These are phyloP conservation scores for Globisporangium nunn DNA, from an alignment of 352 stramenopile genomes.

Conservation along the genomic window DNA sequence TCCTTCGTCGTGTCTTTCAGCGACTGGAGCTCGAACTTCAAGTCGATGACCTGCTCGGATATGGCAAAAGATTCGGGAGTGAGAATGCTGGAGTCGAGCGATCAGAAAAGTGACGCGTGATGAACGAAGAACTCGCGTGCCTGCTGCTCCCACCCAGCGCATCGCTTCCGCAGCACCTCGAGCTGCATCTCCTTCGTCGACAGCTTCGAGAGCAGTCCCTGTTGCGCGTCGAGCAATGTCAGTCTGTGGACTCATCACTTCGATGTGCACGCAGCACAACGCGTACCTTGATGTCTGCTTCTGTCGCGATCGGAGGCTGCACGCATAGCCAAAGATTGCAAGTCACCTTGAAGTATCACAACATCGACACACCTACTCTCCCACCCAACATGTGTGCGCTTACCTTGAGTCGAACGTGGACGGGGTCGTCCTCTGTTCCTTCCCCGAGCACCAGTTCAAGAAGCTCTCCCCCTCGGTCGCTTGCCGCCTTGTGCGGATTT, in stretches of 20 bases:
- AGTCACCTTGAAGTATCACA: not conserved
- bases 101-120: no score
- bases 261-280: not conserved
- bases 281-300: constrained; percentile 10
- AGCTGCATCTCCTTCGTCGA: constrained; percentile 34
- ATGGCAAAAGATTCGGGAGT: no score
- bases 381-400: not conserved
- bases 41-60: constrained; percentile 26
- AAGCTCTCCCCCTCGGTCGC: not conserved
- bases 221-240: not conserved
- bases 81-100: not conserved
- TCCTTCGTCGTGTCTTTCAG: constrained; percentile 26
- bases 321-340: not conserved
- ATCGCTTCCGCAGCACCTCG: constrained; percentile 27
- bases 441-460: constrained; percentile 2
- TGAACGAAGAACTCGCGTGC: constrained; percentile 5
- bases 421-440: constrained; percentile 1
- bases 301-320: constrained; percentile 10
- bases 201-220: constrained; percentile 21
- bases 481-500: constrained; percentile 1
- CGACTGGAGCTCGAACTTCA: constrained; percentile 47
- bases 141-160: constrained; percentile 38
- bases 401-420: constrained; percentile 3
- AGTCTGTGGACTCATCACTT: not conserved
- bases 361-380: not conserved